Evolutionary conservation across 1,139 yeast species (phyloP), one percentile per base, ranked within the genome.

Genomic region (Diutina siamensis): DNA sequence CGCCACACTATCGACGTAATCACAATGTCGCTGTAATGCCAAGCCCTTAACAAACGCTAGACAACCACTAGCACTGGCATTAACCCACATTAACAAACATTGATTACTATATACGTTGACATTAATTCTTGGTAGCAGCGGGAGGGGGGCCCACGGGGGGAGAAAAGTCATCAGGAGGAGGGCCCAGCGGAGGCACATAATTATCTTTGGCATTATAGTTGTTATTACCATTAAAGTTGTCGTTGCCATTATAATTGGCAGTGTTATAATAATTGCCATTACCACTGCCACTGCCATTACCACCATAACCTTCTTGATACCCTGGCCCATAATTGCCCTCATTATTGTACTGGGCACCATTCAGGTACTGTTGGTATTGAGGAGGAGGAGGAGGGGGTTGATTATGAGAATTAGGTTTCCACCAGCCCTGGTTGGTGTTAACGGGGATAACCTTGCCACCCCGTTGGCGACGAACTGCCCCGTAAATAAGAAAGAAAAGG

Each of bases 131-230:
- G 32, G 42, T 38, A 17, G 21, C 42, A n/a, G 20, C 42, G 4
- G 42, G 42, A 25, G 42, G 42, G 17, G 42, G 42, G 10, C 42
- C 42, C 19, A 32, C n/a, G 5, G 42, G 42, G 5, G 42, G 42
- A 13, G 42, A 31, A 25, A 22, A 38, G n/a, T 38, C 42, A 10
- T 35, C 40, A 20, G 40, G 40, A n/a, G 40, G 40, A 3, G 40
- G 40, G 2, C 40, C 40, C 18, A 20, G 22, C 8, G 38, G 38
- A 18, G 38, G 38, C n/a, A 10, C 22, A 19, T 18, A 25, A n/a
- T n/a, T n/a, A 25, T 25, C 10, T 31, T 10, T 10, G 34, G 15
- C 34, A 5, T n/a, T n/a, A 20, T 25, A n/a, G 7, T 25, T n/a
- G 42, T 19, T 32, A 10, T n/a, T 17, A 3, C 31, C 17, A 25